Base-by-base conservation (phyloP, 2,329 filamentous ascomycete genomes). In the Aspergillus spinulosporus region DNA sequence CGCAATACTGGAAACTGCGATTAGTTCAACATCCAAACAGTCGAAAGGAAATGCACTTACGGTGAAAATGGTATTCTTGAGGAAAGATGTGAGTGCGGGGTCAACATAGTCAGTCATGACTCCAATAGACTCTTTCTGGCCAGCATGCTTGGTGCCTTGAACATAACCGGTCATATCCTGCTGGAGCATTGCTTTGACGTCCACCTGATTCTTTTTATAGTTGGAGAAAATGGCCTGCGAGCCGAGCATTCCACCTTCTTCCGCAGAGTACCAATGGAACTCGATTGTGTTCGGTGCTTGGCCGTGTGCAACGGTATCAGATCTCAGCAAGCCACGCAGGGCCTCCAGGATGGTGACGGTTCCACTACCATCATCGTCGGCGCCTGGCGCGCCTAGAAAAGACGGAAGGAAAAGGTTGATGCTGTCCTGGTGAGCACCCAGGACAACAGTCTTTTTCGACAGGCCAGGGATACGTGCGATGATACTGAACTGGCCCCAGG, bases 101-200 rank as follows among this genome's bases (percentile, higher is more conserved):
- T 97, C 89, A 44, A 97, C 93, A 66, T 83, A 97, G 75, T 97
- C 93, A 3, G 89, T 92, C 67, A 97, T 96, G 50, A 97, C 90
- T 43, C 93, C 93, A 2, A 97, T 89, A 45, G 86, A 88, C 80
- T 97, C 93, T 4, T 86, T 83, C 73, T 90, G 82, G 57, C 92
- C 92, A 2, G 90, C 88, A 62, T 94, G 89, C 21, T 94, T 77
- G 0, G 92, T 96, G 67, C 87, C 87, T 71, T 92, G 85, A 4
- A 92, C 83, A 71, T 88, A 97, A 14, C 93, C 93, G 1, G 91
- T 96, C 93, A 97, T 97, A 74, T 97, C 93, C 76, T 97, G 93
- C 78, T 97, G 93, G 53, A 97, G 84, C 94, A 97, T 97, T 34
- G 93, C 93, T 77, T 93, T 95, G 73, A 97, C 82, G 62, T 93